These are phyloP conservation scores for Inonotus hispidus DNA, from an alignment of 1,284 basidiomycete genomes.

Conservation along the genomic window DNA sequence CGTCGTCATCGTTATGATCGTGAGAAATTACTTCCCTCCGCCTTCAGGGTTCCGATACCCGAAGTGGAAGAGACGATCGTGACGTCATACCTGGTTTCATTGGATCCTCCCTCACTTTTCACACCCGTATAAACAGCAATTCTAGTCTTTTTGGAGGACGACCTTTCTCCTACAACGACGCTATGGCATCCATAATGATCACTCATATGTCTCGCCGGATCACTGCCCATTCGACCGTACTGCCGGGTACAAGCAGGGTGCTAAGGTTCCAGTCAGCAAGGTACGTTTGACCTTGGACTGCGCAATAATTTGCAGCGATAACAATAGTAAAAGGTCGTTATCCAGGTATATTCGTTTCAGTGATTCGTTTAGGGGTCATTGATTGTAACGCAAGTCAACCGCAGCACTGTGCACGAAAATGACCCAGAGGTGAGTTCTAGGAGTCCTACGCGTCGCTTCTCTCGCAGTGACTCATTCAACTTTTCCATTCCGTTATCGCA, in stretches of 20 bases:
- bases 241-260: background rate
- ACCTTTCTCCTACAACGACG: background rate
- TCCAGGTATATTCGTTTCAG: background rate
- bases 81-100: background rate
- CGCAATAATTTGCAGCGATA: background rate
- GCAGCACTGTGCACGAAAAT: slow-evolving; percentile 58
- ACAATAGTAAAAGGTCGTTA: background rate
- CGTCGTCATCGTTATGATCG: no score
- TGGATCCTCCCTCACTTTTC: background rate
- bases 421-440: slow-evolving; percentile 43
- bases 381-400: slow-evolving; percentile 16
- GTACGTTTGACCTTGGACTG: background rate
- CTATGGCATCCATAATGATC: background rate
- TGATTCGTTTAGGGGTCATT: background rate
- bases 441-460: background rate
- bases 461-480: background rate
- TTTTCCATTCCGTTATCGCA: background rate
- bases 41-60: background rate
- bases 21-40: background rate
- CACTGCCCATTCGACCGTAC: background rate
- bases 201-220: background rate
- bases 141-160: background rate
- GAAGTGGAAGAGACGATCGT: background rate
- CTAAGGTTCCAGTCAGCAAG: background rate
- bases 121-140: background rate